Conservation (phyloP, 805 yeast genomes). For the Naumovozyma dairenensis region DNA sequence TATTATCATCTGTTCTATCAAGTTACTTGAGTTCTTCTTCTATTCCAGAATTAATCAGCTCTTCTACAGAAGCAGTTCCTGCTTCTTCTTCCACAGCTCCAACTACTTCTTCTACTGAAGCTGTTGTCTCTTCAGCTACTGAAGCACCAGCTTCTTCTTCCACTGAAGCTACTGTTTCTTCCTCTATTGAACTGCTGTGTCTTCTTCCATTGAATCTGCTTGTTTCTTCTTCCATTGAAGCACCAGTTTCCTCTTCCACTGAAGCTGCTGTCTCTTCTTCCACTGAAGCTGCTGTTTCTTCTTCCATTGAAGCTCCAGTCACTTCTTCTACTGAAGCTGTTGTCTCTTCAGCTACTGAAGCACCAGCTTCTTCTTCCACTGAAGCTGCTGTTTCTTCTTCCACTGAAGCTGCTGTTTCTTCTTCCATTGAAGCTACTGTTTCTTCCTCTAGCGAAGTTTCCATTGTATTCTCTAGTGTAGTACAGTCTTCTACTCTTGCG, state of each 20-base stretch:
- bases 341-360: neutral
- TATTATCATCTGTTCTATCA: too few relatives aligned
- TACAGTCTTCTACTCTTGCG: neutral
- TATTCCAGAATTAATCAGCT: too few relatives aligned
- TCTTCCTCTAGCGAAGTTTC: neutral
- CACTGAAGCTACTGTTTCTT: slow-evolving; percentile 2
- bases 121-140: slow-evolving; percentile 7
- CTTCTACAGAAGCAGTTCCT: neutral
- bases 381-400: neutral
- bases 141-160: slow-evolving; percentile 5
- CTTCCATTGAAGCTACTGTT: neutral
- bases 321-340: neutral
- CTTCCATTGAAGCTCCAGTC: neutral
- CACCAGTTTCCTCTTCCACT: slow-evolving; percentile 1
- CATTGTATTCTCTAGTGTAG: slow-evolving; percentile 1
- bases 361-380: neutral
- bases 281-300: neutral
- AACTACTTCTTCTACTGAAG: slow-evolving; percentile 3
- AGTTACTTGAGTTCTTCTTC: too few relatives aligned
- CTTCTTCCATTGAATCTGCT: neutral
- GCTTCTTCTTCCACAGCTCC: neutral
- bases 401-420: neutral
- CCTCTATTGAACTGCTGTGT: neutral
- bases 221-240: neutral
- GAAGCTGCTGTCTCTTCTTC: slow-evolving; percentile 1